Evolutionary conservation across 169 alveolate genomes (phyloP).

Genomic region (Eimeria acervulina): DNA sequence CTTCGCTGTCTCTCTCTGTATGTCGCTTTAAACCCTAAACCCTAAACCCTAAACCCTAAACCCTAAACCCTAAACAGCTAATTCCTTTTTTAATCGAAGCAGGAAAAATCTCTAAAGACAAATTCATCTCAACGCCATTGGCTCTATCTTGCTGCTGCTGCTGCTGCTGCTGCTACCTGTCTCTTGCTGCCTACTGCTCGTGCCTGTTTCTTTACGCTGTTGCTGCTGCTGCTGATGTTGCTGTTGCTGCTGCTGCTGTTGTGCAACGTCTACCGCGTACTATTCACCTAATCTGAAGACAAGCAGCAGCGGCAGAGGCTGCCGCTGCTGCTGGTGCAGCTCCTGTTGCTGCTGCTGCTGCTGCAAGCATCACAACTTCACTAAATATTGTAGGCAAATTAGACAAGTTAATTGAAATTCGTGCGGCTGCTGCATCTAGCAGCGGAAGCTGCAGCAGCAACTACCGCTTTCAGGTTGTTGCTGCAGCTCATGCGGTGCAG

Average conservation of each 20-base stretch:
- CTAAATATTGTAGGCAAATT: not conserved
- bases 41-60: no score
- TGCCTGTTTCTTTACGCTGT: constrained; percentile 11
- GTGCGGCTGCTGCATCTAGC: not conserved
- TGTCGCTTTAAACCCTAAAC: no score
- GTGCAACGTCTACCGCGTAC: not conserved
- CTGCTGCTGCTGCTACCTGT: no score
- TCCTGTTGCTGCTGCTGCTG: not conserved
- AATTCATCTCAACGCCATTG: no score
- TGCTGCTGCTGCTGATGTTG: constrained; percentile 24
- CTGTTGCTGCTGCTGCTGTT: constrained; percentile 2
- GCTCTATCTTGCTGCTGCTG: no score
- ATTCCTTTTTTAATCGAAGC: no score
- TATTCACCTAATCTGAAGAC: not conserved
- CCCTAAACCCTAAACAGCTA: no score
- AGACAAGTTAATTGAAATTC: not conserved
- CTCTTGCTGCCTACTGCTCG: no score
- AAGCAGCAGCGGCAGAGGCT: not conserved
- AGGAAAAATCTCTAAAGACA: no score
- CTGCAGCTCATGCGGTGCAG: not conserved
- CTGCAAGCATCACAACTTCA: not conserved
- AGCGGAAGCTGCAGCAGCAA: constrained; percentile 12
- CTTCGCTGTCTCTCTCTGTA: no score
- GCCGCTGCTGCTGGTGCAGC: not conserved
- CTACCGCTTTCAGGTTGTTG: not conserved